phyloP scores from a whole-genome alignment of 2,329 filamentous ascomycete genomes.

The Cordyceps fumosorosea region DNA sequence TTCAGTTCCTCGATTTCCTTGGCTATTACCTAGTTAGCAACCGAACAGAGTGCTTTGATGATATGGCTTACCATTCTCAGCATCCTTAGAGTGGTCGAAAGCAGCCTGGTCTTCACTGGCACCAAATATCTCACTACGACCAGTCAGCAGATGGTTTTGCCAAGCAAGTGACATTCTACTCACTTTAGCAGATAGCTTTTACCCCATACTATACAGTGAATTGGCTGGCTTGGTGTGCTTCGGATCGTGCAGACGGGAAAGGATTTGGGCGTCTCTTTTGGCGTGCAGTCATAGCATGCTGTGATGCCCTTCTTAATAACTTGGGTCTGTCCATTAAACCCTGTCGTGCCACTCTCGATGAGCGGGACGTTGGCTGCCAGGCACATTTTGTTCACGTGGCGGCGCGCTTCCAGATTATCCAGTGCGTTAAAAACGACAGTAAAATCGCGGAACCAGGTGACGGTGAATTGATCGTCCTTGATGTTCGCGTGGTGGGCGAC shows the following conservation, averaged over 20 bases:
- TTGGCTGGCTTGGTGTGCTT: constrained; percentile 91
- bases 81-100: constrained; percentile 72
- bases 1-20: constrained; percentile 83
- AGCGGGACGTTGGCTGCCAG: constrained; percentile 82
- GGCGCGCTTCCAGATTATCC: constrained; percentile 87
- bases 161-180: constrained; percentile 16
- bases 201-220: constrained; percentile 98
- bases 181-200: constrained; percentile 89
- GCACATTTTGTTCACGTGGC: constrained; percentile 97
- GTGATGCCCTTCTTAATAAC: constrained; percentile 89
- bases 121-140: constrained; percentile 70
- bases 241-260: constrained; percentile 97
- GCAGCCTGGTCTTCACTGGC: constrained; percentile 78
- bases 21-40: constrained; percentile 29
- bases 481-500: constrained; percentile 91
- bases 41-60: constrained; percentile 13
- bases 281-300: constrained; percentile 92
- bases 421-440: constrained; percentile 90
- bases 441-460: constrained; percentile 82
- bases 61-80: constrained; percentile 61
- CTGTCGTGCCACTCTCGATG: constrained; percentile 94
- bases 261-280: constrained; percentile 83
- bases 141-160: not conserved
- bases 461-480: constrained; percentile 79
- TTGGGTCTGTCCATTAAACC: constrained; percentile 96